These are phyloP conservation scores for Hygrophorus pudorinus DNA, from an alignment of 768 basidiomycete genomes.

Conservation along the genomic window DNA sequence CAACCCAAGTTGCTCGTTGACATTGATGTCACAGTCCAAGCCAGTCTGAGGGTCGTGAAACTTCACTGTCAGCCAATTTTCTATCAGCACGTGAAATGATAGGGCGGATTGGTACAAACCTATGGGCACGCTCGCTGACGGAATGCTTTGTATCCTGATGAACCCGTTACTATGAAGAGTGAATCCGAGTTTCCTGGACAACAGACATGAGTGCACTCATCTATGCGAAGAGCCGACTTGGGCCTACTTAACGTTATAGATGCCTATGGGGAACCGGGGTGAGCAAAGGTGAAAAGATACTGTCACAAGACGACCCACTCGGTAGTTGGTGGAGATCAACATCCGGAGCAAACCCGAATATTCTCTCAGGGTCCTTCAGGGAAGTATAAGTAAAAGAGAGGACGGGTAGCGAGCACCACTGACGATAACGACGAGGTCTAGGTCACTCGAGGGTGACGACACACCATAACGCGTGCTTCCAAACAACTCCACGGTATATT, in stretches of 20 bases:
- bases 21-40: slow-evolving; percentile 44
- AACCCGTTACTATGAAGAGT: slow-evolving; percentile 26
- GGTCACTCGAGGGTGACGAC: slow-evolving; percentile 12
- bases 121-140: slow-evolving; percentile 33
- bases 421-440: slow-evolving; percentile 13
- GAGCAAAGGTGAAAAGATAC: slow-evolving; percentile 3
- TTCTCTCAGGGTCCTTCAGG: slow-evolving; percentile 21
- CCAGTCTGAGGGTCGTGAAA: slow-evolving; percentile 33
- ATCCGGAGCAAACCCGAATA: slow-evolving; percentile 18
- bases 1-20: slow-evolving; percentile 52
- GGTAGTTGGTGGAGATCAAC: slow-evolving; percentile 18
- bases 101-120: slow-evolving; percentile 16
- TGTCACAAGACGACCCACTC: slow-evolving; percentile 11
- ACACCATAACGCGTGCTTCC: slow-evolving; percentile 14
- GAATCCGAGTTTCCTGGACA: slow-evolving; percentile 20
- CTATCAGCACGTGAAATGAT: neutral
- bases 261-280: slow-evolving; percentile 9
- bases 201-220: neutral
- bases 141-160: slow-evolving; percentile 17
- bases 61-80: slow-evolving; percentile 30
- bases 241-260: slow-evolving; percentile 21
- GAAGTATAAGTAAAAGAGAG: neutral
- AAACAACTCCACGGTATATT: slow-evolving; percentile 12
- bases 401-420: neutral
- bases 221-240: neutral